These are phyloP conservation scores for Globisporangium parvum DNA, from an alignment of 352 stramenopile genomes.

Conservation along the genomic window DNA sequence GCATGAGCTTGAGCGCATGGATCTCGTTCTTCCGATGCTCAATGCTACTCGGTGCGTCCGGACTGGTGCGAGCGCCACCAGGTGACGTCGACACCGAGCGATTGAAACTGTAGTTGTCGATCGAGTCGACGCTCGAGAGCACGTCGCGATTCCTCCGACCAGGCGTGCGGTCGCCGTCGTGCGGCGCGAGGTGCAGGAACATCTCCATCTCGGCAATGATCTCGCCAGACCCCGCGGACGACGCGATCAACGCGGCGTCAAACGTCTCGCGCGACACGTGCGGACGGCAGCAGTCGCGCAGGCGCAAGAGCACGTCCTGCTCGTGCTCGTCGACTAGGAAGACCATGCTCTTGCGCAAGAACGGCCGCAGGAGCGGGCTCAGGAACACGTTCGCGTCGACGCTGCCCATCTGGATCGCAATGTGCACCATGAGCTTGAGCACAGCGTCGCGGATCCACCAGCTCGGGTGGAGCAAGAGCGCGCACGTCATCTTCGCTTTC, in stretches of 20 bases:
- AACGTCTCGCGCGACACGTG: conserved; percentile 83
- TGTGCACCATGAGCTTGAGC: conserved; percentile 82
- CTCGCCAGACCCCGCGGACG: conserved; percentile 37
- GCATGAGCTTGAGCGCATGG: conserved; percentile 77
- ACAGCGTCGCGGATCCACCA: conserved; percentile 87
- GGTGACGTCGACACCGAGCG: conserved; percentile 9
- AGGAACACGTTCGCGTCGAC: conserved; percentile 92
- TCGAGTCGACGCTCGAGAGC: conserved; percentile 60
- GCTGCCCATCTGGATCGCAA: conserved; percentile 81
- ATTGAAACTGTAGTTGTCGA: conserved; percentile 46
- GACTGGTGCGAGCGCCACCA: background rate
- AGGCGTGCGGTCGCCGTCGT: conserved; percentile 19
- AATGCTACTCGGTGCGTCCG: conserved; percentile 25
- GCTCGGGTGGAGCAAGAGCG: conserved; percentile 82
- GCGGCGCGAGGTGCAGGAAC: conserved; percentile 22
- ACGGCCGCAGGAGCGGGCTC: conserved; percentile 82
- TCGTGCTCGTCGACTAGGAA: conserved; percentile 65
- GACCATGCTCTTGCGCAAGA: conserved; percentile 83
- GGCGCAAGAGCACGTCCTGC: conserved; percentile 38
- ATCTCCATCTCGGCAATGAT: conserved; percentile 52
- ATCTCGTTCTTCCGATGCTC: conserved; percentile 76
- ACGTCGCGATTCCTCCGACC: conserved; percentile 30
- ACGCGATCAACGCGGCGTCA: conserved; percentile 70
- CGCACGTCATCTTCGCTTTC: conserved; percentile 78
- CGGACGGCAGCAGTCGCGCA: conserved; percentile 55